Evolutionary conservation across 805 yeast species (phyloP).

Genomic region (Pachysolen tannophilus): DNA sequence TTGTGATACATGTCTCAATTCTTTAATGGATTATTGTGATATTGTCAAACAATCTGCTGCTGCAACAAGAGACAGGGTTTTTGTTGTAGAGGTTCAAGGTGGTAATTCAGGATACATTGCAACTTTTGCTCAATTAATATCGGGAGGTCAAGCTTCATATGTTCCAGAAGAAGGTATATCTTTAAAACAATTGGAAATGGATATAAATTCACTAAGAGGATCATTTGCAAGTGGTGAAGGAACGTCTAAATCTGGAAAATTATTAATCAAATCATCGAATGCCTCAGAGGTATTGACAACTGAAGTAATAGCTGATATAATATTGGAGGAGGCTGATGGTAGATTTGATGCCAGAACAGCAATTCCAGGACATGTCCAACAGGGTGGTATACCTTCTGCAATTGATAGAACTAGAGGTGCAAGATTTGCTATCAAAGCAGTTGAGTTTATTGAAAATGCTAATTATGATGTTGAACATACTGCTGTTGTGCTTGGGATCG

Average conservation of each 20-base stretch:
- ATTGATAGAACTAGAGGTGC: constrained; percentile 73
- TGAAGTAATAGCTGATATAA: constrained; percentile 62
- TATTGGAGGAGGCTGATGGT: constrained; percentile 53
- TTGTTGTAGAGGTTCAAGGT: constrained; percentile 80
- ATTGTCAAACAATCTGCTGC: constrained; percentile 75
- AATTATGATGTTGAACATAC: constrained; percentile 25
- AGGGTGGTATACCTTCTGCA: constrained; percentile 71
- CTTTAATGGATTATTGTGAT: constrained; percentile 66
- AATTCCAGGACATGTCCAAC: constrained; percentile 82
- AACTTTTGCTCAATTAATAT: constrained; percentile 55
- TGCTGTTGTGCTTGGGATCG: constrained; percentile 79
- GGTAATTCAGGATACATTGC: constrained; percentile 81
- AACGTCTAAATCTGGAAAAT: constrained; percentile 58
- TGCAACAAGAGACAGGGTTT: constrained; percentile 69
- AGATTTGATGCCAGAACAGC: constrained; percentile 74
- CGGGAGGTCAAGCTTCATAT: constrained; percentile 69
- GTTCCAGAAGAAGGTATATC: constrained; percentile 68
- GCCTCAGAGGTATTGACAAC: constrained; percentile 64
- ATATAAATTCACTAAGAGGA: constrained; percentile 51
- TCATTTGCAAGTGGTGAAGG: constrained; percentile 58
- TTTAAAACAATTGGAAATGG: constrained; percentile 54
- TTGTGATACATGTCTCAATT: constrained; percentile 66
- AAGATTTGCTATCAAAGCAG: constrained; percentile 61
- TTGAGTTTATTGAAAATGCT: constrained; percentile 54
- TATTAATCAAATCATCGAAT: constrained; percentile 58